These are phyloP conservation scores for Paraphysoderma sedebokerense DNA, from an alignment of 371 early-diverging fungal genomes.

Conservation along the genomic window DNA sequence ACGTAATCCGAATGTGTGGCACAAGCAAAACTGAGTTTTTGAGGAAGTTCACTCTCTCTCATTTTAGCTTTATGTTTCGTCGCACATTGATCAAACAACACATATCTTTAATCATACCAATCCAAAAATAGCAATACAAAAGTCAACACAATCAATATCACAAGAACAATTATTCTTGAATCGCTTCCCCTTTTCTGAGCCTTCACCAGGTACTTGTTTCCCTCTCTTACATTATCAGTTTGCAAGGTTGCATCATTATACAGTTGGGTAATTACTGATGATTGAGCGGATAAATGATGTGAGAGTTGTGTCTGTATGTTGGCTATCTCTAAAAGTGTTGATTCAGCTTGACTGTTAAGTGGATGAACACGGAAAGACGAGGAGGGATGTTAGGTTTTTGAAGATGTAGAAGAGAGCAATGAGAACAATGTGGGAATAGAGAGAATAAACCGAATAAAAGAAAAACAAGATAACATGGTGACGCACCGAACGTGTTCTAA, in stretches of 20 bases:
- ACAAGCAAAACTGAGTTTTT: no score
- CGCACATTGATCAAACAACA: no score
- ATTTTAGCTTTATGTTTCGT: no score
- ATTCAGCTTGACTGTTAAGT: background rate
- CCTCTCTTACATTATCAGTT: background rate
- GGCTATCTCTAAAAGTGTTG: background rate
- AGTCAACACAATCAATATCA: background rate
- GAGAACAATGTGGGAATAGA: background rate
- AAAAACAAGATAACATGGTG: background rate
- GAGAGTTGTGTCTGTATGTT: slow-evolving; percentile 1
- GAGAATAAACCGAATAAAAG: background rate
- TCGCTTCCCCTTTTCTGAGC: background rate
- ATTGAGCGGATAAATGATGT: background rate
- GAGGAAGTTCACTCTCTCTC: no score
- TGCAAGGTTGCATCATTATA: background rate
- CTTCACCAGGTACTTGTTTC: background rate
- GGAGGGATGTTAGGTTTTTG: background rate
- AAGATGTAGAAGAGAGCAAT: background rate
- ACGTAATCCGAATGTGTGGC: no score
- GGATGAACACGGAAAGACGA: background rate
- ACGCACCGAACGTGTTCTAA: no score
- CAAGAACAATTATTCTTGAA: background rate
- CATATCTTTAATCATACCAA: no score
- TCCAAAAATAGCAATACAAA: background rate
- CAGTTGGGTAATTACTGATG: background rate